These are phyloP conservation scores for Auxenochlorella protothecoides DNA, from an alignment of 139 green algal species.

Conservation along the genomic window DNA sequence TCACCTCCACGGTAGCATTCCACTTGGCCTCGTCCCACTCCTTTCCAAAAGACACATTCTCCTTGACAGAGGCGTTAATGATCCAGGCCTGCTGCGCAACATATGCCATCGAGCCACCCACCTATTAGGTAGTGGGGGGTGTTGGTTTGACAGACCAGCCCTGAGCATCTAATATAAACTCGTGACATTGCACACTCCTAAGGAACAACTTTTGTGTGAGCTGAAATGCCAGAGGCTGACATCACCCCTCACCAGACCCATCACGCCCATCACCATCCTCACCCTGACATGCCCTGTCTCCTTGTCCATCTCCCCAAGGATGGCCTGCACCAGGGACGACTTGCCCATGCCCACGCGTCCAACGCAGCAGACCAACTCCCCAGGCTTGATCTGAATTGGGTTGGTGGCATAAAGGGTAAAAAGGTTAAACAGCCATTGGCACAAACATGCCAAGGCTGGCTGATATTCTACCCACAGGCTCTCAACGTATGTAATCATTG, in stretches of 20 bases:
- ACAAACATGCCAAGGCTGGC: too few relatives aligned
- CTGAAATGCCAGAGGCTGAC: too few relatives aligned
- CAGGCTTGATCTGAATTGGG: conserved; percentile 21
- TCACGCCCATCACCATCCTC: conserved; percentile 34
- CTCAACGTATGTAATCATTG: too few relatives aligned
- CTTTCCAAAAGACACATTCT: conserved; percentile 58
- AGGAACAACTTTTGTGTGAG: too few relatives aligned
- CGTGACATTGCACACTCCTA: too few relatives aligned
- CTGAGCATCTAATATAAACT: too few relatives aligned
- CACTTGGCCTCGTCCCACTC: conserved; percentile 24
- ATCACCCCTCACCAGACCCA: too few relatives aligned
- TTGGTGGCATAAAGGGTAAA: too few relatives aligned
- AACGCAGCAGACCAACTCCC: conserved; percentile 66
- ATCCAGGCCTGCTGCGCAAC: conserved; percentile 82
- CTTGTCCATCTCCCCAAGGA: conserved; percentile 63
- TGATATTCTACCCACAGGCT: too few relatives aligned
- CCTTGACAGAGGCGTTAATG: conserved; percentile 71
- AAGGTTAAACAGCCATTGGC: too few relatives aligned
- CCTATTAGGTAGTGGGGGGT: too few relatives aligned
- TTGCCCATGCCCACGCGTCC: conserved; percentile 76
- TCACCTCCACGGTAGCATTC: conserved; percentile 13
- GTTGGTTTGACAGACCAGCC: too few relatives aligned
- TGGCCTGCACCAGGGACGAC: conserved; percentile 52
- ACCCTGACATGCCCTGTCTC: conserved; percentile 7
- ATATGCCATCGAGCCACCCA: conserved; percentile 52